Evolutionary conservation across 2,329 filamentous ascomycete species (phyloP), one percentile per base, ranked within the genome.

Genomic region (Penicillium sp.): DNA sequence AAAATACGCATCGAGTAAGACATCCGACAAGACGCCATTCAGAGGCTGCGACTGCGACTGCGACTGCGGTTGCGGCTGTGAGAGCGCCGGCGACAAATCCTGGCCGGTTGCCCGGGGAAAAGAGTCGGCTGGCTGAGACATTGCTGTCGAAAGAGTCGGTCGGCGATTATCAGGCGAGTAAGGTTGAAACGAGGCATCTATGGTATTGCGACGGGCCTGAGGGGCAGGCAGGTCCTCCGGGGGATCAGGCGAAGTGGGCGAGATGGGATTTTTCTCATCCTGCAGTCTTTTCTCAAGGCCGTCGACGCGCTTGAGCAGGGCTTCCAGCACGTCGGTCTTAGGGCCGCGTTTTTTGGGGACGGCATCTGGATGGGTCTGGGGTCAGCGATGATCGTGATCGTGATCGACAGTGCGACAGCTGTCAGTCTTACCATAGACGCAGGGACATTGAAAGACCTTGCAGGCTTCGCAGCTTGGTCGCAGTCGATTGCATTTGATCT

Each of bases 401-500:
- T 51, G 55, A 61, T 36, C 40, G 40, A 40, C 34, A 43, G 37
- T 30, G 18, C 8, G n/a, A 40, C 24, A 41, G 33, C 24, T 29
- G 23, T 26, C 18, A 21, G 46, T 82, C 52, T 60, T 79, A 95
- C 91, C 91, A 72, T 96, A 96, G 53, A 96, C 81, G 75, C 91
- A 96, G 26, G 88, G 84, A 68, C 89, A 93, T 67, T 93, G 89
- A 65, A 96, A 95, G 50, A 94, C 87, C 71, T 91, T 89, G 66
- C 91, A 96, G 50, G 91, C 90, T 71, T 95, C 91, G 67, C 91
- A 96, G 39, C 89, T 88, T 29, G 91, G 91, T 41, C 89, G 85
- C 59, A 92, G 77, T 50, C 91, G 84, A 72, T 94, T 95, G 77
- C 91, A 96, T 77, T 96, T 96, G 76, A 96, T 96, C 90, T 95